Percentiles rank a stretch among this genome's conserved stretches.
These are phyloP conservation scores for Parmelia sp. DNA, from an alignment of 495 filamentous ascomycete species.

Conservation along the genomic window DNA sequence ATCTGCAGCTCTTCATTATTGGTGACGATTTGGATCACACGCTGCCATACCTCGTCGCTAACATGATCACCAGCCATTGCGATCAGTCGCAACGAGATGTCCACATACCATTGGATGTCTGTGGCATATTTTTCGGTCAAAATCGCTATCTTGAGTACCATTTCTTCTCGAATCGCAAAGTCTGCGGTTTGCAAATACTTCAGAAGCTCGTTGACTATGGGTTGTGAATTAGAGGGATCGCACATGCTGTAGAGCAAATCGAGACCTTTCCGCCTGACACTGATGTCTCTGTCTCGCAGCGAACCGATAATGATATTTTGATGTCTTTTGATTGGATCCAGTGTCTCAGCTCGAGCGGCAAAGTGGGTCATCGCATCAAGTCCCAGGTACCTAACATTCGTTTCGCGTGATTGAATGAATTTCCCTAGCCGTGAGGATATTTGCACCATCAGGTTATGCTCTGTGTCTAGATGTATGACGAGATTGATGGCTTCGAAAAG, in stretches of 20 bases:
- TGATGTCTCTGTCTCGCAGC: slow-evolving; percentile 92
- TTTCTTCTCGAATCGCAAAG: slow-evolving; percentile 96
- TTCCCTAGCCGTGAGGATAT: slow-evolving; percentile 91
- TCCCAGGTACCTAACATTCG: slow-evolving; percentile 95
- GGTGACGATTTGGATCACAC: slow-evolving; percentile 97
- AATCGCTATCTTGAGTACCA: slow-evolving; percentile 98
- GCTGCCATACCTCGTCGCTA: slow-evolving; percentile 98
- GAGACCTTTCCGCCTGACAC: slow-evolving; percentile 88
- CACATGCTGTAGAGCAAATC: slow-evolving; percentile 99
- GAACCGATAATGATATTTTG: slow-evolving; percentile 93
- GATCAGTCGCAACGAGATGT: slow-evolving; percentile 90
- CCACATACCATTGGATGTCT: slow-evolving; percentile 98
- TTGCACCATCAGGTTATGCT: slow-evolving; percentile 91
- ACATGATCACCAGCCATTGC: slow-evolving; percentile 98
- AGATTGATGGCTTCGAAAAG: slow-evolving; percentile 98
- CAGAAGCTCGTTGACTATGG: slow-evolving; percentile 88
- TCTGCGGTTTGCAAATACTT: slow-evolving; percentile 94
- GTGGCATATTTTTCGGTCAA: slow-evolving; percentile 97
- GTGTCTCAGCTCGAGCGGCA: slow-evolving; percentile 85
- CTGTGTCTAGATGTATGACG: slow-evolving; percentile 97
- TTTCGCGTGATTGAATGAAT: slow-evolving; percentile 95
- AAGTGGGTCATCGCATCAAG: slow-evolving; percentile 98
- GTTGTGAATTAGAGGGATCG: slow-evolving; percentile 81
- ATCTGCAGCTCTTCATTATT: slow-evolving; percentile 98
- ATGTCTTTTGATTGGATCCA: slow-evolving; percentile 97